Percentiles rank a stretch among this genome's conserved stretches.
These are phyloP conservation scores for Pluteus cervinus DNA, from an alignment of 768 basidiomycete genomes.

Conservation along the genomic window DNA sequence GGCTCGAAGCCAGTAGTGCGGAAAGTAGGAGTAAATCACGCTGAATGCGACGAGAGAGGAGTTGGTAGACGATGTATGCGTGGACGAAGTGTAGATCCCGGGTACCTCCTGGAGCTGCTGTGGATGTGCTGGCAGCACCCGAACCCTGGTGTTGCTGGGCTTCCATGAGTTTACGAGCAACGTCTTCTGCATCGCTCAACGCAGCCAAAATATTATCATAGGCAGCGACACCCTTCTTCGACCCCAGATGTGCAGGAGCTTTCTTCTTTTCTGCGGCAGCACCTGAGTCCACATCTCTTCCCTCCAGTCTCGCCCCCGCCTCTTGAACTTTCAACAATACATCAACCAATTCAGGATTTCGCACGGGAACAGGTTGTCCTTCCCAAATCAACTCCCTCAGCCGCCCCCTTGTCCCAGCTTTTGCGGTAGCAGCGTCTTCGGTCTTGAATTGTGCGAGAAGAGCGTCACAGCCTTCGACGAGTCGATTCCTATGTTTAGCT, in stretches of 20 bases:
- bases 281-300: conserved; percentile 20
- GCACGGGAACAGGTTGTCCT: conserved; percentile 73
- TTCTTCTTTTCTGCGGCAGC: conserved; percentile 19
- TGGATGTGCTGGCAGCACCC: background rate
- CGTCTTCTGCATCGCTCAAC: conserved; percentile 85
- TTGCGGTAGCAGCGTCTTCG: conserved; percentile 30
- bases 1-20: conserved; percentile 48
- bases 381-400: conserved; percentile 71
- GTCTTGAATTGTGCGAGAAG: conserved; percentile 45
- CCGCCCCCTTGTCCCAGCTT: conserved; percentile 41
- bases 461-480: conserved; percentile 58
- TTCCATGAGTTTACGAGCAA: conserved; percentile 74
- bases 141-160: conserved; percentile 61
- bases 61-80: conserved; percentile 81
- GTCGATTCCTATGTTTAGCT: conserved; percentile 44
- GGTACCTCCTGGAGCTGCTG: background rate
- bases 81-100: conserved; percentile 78
- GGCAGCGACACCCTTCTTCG: conserved; percentile 75
- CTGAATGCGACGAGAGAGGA: conserved; percentile 81
- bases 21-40: conserved; percentile 80
- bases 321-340: conserved; percentile 80
- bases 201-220: conserved; percentile 84
- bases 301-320: conserved; percentile 55
- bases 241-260: conserved; percentile 26
- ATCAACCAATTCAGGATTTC: conserved; percentile 89